Evolutionary conservation across 164 flowering plant genomes (phyloP).

Genomic region (Liriodendron chinense): DNA sequence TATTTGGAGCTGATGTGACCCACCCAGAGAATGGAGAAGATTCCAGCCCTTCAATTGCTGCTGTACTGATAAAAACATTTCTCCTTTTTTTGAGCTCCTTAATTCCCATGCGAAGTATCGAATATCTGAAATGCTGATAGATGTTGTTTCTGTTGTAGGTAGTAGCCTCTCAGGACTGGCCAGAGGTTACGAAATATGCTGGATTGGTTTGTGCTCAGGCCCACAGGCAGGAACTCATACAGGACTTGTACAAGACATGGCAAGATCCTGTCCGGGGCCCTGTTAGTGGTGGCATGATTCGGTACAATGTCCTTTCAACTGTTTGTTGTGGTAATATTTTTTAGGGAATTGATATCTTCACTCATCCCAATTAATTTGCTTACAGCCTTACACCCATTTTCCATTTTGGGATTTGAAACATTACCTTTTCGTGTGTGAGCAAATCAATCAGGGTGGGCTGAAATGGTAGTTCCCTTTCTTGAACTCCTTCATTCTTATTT

Average conservation of each 20-base stretch:
- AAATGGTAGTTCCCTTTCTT: neutral
- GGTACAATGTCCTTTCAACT: conserved; percentile 8
- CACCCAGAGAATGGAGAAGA: conserved; percentile 88
- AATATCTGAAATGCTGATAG: conserved; percentile 17
- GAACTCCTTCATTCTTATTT: neutral
- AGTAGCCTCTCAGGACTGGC: conserved; percentile 34
- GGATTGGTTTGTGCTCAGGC: conserved; percentile 34
- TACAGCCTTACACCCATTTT: no score
- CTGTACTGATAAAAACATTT: conserved; percentile 36
- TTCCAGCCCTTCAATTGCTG: conserved; percentile 83
- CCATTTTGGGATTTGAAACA: no score
- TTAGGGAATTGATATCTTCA: neutral
- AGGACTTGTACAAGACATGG: conserved; percentile 31
- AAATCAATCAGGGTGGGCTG: no score
- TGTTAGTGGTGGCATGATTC: conserved; percentile 30
- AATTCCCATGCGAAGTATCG: neutral
- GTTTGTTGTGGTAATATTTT: neutral
- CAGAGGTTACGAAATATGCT: conserved; percentile 26
- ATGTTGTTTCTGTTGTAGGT: conserved; percentile 21
- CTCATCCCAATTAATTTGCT: neutral
- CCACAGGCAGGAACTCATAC: conserved; percentile 32
- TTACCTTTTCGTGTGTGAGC: no score
- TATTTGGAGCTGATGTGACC: conserved; percentile 89
- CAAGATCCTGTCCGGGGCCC: conserved; percentile 27
- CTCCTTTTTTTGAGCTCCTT: neutral